Base-by-base conservation (phyloP, 2,329 filamentous ascomycete genomes). In the Diplodia intermedia region DNA sequence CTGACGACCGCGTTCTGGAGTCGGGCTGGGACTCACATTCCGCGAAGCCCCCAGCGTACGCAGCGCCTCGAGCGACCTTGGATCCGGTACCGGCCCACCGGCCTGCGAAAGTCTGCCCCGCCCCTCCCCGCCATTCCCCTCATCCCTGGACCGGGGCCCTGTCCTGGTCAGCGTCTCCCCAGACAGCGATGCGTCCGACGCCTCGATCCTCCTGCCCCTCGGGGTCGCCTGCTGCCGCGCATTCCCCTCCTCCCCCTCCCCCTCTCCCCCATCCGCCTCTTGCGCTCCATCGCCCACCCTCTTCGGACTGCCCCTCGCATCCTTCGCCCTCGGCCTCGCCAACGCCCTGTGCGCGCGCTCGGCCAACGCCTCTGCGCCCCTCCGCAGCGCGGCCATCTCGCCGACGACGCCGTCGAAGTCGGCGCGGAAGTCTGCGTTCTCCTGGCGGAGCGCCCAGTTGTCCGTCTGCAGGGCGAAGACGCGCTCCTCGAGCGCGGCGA, bases 41-140 rank as follows among this genome's bases (percentile, higher is more conserved):
- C 63, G 43, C 26, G 63, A 66, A n/a, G 63, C 3, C 2, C 53
- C 54, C 14, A 67, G 26, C 33, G 66, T 67, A 14, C 49, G 47
- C 55, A 67, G 49, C 20, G 66, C 66, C 7, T 61, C 66, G n/a
- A 67, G 4, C 20, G 55, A 61, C 31, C 66, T 50, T 14, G 66
- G 66, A 53, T 67, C 66, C 36, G 36, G 9, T 8, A 55, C 33
- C 9, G 31, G n/a, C 31, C 47, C 18, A 18, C 33, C 33, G 12
- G 61, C n/a, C 23, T 31, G 62, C 62, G 33, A 20, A 9, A 23
- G n/a, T 23, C 49, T 65, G 23, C 40, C 18, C 40, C 56, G 49
- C 6, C 20, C 36, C 38, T 60, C 55, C 5, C 33, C 54, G 1
- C 15, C 55, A 6, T 43, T 40, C 38, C 40, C 18, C 8, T 38